phyloP scores from a whole-genome alignment of 1,284 basidiomycete genomes.

The Omphalotus olearius region DNA sequence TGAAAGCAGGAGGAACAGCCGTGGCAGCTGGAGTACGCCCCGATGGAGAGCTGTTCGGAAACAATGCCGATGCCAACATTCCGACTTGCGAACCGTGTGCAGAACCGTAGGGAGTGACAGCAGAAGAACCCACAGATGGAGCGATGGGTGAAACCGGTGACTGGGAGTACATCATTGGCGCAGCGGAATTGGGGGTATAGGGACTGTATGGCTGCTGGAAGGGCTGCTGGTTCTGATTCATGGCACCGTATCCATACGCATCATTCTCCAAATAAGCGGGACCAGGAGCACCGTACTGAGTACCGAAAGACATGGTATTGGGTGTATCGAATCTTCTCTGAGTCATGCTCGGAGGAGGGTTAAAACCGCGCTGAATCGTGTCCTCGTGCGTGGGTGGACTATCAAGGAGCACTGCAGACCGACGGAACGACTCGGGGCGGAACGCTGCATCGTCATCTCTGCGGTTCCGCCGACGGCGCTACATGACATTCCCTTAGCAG shows the following conservation, averaged over 20 bases:
- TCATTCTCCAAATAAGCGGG: constrained; percentile 9
- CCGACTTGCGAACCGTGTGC: too few relatives aligned
- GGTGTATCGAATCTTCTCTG: constrained; percentile 34
- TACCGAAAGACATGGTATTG: constrained; percentile 25
- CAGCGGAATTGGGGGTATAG: background rate
- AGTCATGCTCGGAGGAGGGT: constrained; percentile 53
- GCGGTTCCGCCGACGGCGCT: constrained; percentile 45
- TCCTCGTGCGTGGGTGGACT: constrained; percentile 40
- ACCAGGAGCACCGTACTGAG: constrained; percentile 29
- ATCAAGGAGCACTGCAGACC: constrained; percentile 53
- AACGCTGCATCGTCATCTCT: constrained; percentile 40
- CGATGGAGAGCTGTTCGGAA: background rate
- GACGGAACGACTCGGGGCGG: constrained; percentile 50
- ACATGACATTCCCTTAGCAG: constrained; percentile 10
- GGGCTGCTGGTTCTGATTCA: constrained; percentile 13
- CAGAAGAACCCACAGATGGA: constrained; percentile 11
- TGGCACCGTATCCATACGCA: constrained; percentile 15
- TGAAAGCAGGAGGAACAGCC: constrained; percentile 1
- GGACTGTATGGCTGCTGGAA: constrained; percentile 7
- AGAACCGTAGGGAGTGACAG: background rate
- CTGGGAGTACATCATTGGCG: constrained; percentile 17
- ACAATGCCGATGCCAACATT: background rate
- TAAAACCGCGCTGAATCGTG: constrained; percentile 30
- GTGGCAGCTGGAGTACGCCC: too few relatives aligned
- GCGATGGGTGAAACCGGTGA: constrained; percentile 23